These are phyloP conservation scores for Vitis hybrid DNA, from an alignment of 177 flowering plant genomes.

Conservation along the genomic window DNA sequence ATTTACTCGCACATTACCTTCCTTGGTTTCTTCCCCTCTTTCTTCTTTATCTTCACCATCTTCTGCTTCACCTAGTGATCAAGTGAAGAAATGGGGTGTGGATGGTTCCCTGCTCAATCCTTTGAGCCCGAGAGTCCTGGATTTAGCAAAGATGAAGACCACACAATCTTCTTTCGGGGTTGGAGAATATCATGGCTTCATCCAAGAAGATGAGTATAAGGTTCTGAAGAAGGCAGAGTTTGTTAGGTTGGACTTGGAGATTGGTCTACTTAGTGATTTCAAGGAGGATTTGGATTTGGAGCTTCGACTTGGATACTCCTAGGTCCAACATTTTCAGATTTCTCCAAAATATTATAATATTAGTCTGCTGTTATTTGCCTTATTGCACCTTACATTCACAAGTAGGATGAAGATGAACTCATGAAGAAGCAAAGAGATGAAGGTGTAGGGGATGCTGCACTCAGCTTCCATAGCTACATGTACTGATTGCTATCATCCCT, in stretches of 20 bases:
- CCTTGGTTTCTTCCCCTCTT: slow-evolving; percentile 26
- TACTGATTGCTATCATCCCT: background rate
- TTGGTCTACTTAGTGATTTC: slow-evolving; percentile 32
- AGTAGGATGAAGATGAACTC: too few relatives aligned
- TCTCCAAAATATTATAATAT: background rate
- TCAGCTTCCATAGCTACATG: background rate
- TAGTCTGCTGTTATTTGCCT: too few relatives aligned
- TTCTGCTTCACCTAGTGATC: slow-evolving; percentile 17
- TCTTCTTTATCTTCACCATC: slow-evolving; percentile 23
- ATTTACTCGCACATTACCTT: slow-evolving; percentile 15
- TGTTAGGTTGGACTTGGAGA: slow-evolving; percentile 51
- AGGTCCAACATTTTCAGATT: background rate
- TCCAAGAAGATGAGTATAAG: slow-evolving; percentile 14
- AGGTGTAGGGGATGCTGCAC: too few relatives aligned
- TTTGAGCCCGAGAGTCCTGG: slow-evolving; percentile 9
- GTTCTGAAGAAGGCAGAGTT: slow-evolving; percentile 24
- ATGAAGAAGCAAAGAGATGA: too few relatives aligned
- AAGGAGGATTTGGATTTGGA: slow-evolving; percentile 65
- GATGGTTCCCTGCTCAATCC: background rate
- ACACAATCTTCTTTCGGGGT: slow-evolving; percentile 13
- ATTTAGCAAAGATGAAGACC: slow-evolving; percentile 7
- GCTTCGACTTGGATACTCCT: slow-evolving; percentile 63
- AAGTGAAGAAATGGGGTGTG: slow-evolving; percentile 9
- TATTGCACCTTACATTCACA: too few relatives aligned
- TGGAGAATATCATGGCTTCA: slow-evolving; percentile 18